Conservation (phyloP, 1,139 yeast genomes). For the Scheffersomyces lignicola region DNA sequence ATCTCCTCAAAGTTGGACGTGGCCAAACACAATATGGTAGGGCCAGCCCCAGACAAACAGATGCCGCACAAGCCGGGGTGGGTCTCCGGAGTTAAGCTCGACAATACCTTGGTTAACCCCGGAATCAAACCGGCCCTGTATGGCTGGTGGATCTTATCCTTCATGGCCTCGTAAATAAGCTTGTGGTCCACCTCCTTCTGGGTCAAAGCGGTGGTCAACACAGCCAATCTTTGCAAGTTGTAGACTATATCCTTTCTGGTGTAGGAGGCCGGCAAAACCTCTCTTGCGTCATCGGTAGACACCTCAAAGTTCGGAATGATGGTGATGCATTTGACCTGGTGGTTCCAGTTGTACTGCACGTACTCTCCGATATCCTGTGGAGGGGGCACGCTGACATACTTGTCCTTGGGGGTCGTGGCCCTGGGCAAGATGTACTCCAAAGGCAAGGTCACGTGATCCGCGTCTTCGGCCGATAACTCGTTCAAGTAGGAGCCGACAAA, state of each 20-base stretch:
- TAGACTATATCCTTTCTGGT: conserved; percentile 82
- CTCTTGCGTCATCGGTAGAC: conserved; percentile 86
- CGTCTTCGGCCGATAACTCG: conserved; percentile 70
- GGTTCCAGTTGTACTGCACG: conserved; percentile 81
- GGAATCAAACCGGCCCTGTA: conserved; percentile 90
- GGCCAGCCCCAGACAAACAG: conserved; percentile 97
- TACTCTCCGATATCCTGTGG: conserved; percentile 90
- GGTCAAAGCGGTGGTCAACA: conserved; percentile 72
- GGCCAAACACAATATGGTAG: conserved; percentile 92
- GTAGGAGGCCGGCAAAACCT: conserved; percentile 80
- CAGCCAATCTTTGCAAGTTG: conserved; percentile 61
- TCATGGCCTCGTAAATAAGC: conserved; percentile 91
- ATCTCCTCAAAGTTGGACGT: conserved; percentile 84
- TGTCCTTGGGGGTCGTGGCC: conserved; percentile 65
- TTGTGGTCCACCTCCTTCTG: conserved; percentile 78
- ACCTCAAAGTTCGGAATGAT: conserved; percentile 93
- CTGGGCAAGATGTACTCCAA: conserved; percentile 81
- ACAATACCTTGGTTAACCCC: conserved; percentile 78
- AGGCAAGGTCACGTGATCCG: conserved; percentile 76
- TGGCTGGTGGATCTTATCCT: conserved; percentile 94
- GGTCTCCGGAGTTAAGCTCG: conserved; percentile 77
- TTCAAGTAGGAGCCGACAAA: conserved; percentile 93
- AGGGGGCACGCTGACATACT: conserved; percentile 44
- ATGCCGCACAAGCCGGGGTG: conserved; percentile 89
- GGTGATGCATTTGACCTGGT: conserved; percentile 80